A percentile compares a stretch with the other conserved stretches of the same genome.
Evolutionary conservation across 495 filamentous ascomycete genomes (phyloP).

Genomic region (Lasiosphaeria miniovina): DNA sequence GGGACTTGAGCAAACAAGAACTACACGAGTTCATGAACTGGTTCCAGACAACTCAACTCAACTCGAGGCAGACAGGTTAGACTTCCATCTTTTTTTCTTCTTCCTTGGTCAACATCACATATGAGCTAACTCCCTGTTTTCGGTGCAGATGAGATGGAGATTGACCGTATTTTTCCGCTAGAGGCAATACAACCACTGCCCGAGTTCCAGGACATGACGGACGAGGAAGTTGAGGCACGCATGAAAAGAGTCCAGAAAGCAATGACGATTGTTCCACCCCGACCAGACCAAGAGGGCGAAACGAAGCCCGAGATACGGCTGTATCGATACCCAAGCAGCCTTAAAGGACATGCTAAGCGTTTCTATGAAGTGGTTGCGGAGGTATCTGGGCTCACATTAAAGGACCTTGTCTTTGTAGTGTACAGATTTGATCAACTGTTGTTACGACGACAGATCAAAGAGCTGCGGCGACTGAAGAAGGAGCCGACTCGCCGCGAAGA

Average conservation of each 20-base stretch:
- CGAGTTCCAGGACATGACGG: constrained; percentile 26
- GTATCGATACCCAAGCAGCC: constrained; percentile 20
- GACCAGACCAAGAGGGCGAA: neutral
- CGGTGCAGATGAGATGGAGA: constrained; percentile 31
- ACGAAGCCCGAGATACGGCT: neutral
- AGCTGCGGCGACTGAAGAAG: constrained; percentile 15
- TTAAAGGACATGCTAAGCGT: constrained; percentile 19
- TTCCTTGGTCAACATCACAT: too few species aligned
- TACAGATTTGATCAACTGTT: constrained; percentile 24
- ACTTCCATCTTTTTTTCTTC: neutral
- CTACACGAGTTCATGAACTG: constrained; percentile 85
- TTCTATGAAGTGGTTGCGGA: constrained; percentile 29
- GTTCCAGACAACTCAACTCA: constrained; percentile 74
- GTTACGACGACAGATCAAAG: constrained; percentile 16
- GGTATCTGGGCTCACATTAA: constrained; percentile 17
- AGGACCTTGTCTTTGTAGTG: constrained; percentile 25
- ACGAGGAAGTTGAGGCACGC: constrained; percentile 29
- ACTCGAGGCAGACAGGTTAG: constrained; percentile 43
- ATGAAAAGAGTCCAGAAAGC: constrained; percentile 19
- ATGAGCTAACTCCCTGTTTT: too few species aligned
- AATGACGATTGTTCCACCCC: constrained; percentile 17
- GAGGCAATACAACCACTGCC: constrained; percentile 15
- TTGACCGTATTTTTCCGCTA: constrained; percentile 48
- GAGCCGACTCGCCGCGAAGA: neutral
- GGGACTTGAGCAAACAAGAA: constrained; percentile 63